Base-by-base conservation (phyloP, 352 stramenopile genomes). In the Pythium dissotocum region DNA sequence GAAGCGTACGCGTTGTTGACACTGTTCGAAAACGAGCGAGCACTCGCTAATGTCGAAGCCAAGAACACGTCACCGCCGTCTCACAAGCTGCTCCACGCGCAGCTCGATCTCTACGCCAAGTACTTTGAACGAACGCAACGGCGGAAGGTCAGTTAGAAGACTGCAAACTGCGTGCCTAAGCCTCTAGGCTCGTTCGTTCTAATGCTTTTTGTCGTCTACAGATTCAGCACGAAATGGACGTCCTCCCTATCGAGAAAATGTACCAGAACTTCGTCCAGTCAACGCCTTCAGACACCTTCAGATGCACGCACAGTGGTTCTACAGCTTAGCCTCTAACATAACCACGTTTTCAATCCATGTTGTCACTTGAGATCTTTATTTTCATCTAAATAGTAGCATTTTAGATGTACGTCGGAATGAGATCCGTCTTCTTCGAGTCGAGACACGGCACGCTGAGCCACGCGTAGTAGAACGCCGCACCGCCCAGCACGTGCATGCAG, bases 351-450 rank as follows among this genome's bases (percentile, higher is more conserved):
- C 21, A 24, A 24, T 24, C 21, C 21, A 24, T 24, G 21, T 42
- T 28, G 18, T 54, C 46, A 54, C 6, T 18, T 5, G 18, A 30
- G 10, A 28, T 54, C n/a, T 54, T 28, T 54, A 24, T 24, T 24
- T 24, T 24, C 21, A 24, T 24, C 21, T 54, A 4, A 13, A 33
- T 35, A 18, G n/a, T 38, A 6, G 51, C 10, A 21, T 36, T 10
- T 77, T 73, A 91, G 51, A 91, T 85, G 71, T 93, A 86, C 2
- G 76, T 88, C 4, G 81, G 83, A 53, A 91, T 91, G 26, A 91
- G 73, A 57, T 93, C 85, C 32, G 85, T 87, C 72, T 93, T 93
- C 72, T 93, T 93, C 16, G 85, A 91, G 70, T 93, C 85, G 49
- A 93, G 76, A 51, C 85, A 93, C 24, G 85, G 81, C 18, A 91